phyloP scores from a whole-genome alignment of 2,329 filamentous ascomycete species.

The Stagonosporopsis tanaceti region DNA sequence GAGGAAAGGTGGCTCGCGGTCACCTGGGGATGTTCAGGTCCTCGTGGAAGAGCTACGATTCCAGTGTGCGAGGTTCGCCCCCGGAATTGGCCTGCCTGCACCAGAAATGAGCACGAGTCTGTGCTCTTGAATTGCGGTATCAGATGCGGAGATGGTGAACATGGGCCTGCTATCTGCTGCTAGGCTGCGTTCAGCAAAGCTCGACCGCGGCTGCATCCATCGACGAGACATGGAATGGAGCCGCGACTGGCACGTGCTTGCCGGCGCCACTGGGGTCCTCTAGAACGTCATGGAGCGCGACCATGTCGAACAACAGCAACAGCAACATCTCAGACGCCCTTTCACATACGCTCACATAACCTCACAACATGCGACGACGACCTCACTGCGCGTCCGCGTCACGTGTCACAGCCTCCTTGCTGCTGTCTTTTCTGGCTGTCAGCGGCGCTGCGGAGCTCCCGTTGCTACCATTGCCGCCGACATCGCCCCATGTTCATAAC shows the following conservation, averaged over 20 bases:
- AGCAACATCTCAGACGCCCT: neutral
- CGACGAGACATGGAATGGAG: neutral
- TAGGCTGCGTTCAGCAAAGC: conserved; percentile 17
- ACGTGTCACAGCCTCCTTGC: conserved; percentile 68
- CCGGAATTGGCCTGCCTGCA: conserved; percentile 4
- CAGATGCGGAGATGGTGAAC: conserved; percentile 16
- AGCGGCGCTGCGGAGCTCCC: conserved; percentile 51
- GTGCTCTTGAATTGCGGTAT: conserved; percentile 17
- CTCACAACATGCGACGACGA: conserved; percentile 38
- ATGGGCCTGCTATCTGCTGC: conserved; percentile 16
- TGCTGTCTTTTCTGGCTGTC: conserved; percentile 73
- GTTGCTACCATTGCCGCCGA: conserved; percentile 34
- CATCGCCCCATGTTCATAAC: conserved; percentile 31
- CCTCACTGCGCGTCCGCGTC: conserved; percentile 60
- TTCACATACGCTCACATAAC: neutral
- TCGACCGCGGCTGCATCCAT: conserved; percentile 10
- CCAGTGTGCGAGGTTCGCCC: neutral
- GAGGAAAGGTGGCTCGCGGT: neutral
- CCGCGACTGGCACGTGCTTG: conserved; percentile 3
- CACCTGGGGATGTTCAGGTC: neutral
- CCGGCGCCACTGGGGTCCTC: conserved; percentile 12
- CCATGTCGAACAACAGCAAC: conserved; percentile 4
- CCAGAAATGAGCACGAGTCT: conserved; percentile 10
- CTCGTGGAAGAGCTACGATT: neutral
- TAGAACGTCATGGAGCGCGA: conserved; percentile 20